Percentiles rank a stretch among this genome's conserved stretches.
These are phyloP conservation scores for Fusarium sp. DNA, from an alignment of 2,329 filamentous ascomycete species.

Conservation along the genomic window DNA sequence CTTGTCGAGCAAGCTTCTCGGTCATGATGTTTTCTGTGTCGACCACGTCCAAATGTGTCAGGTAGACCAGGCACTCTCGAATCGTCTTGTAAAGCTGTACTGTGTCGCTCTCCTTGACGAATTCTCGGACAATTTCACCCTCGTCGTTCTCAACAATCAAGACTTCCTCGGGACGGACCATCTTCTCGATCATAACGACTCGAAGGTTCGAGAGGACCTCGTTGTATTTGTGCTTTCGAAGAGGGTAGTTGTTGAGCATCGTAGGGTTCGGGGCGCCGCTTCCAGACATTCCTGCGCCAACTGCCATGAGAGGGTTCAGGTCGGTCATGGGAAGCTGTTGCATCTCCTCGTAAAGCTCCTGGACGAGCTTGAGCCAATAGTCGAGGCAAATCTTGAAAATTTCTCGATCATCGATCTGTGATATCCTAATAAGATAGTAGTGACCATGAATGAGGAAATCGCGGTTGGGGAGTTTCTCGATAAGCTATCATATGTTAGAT, in stretches of 20 bases:
- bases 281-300: slow-evolving; percentile 77
- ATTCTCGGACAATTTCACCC: slow-evolving; percentile 97
- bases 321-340: slow-evolving; percentile 94
- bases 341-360: slow-evolving; percentile 99
- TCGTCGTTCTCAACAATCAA: slow-evolving; percentile 99
- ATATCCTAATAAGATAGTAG: slow-evolving; percentile 98
- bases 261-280: slow-evolving; percentile 86
- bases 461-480: slow-evolving; percentile 94
- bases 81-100: slow-evolving; percentile 99
- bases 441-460: slow-evolving; percentile 96
- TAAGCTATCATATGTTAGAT: slow-evolving; percentile 66
- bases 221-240: slow-evolving; percentile 97
- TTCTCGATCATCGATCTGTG: slow-evolving; percentile 97
- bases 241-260: slow-evolving; percentile 87
- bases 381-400: slow-evolving; percentile 99
- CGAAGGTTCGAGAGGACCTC: slow-evolving; percentile 94
- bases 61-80: slow-evolving; percentile 93
- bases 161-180: slow-evolving; percentile 98
- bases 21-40: slow-evolving; percentile 99
- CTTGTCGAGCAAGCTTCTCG: slow-evolving; percentile 94
- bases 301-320: slow-evolving; percentile 86
- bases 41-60: slow-evolving; percentile 96
- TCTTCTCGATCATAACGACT: slow-evolving; percentile 99
- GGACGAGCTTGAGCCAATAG: slow-evolving; percentile 98
- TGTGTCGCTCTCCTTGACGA: slow-evolving; percentile 98